Conservation (phyloP, 1,284 basidiomycete genomes). For the Neotropicomus parvogracilis region DNA sequence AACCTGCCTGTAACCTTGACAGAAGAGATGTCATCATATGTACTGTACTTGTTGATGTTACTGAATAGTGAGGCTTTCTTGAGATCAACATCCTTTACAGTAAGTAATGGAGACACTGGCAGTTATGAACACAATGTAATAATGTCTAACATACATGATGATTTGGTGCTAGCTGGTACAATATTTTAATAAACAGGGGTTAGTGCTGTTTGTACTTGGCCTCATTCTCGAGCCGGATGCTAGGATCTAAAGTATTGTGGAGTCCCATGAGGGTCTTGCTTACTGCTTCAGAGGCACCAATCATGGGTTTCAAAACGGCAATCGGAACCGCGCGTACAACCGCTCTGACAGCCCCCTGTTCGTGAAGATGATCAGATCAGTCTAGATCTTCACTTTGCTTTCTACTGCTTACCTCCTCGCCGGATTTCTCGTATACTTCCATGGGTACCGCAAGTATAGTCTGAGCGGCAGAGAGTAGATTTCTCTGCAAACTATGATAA, state of each 20-base stretch:
- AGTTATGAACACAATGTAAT: background rate
- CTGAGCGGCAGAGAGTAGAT: conserved; percentile 91
- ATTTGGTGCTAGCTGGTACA: conserved; percentile 21
- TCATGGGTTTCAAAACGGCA: conserved; percentile 94
- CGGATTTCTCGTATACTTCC: conserved; percentile 95
- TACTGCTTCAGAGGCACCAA: conserved; percentile 93
- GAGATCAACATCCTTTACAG: too few relatives aligned
- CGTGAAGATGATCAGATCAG: conserved; percentile 3
- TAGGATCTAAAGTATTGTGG: conserved; percentile 85
- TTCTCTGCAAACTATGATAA: conserved; percentile 79
- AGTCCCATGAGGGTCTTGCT: conserved; percentile 93
- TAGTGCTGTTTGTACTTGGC: conserved; percentile 85
- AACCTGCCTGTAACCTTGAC: background rate
- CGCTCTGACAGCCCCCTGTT: conserved; percentile 82
- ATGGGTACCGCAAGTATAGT: conserved; percentile 98
- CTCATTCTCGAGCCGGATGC: conserved; percentile 73
- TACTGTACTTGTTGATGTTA: background rate
- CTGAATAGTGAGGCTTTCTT: too few relatives aligned
- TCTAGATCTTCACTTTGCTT: background rate
- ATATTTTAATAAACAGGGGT: conserved; percentile 7
- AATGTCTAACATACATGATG: conserved; percentile 16
- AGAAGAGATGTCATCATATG: background rate
- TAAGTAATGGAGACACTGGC: too few relatives aligned
- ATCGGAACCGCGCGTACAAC: conserved; percentile 96
- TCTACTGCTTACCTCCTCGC: conserved; percentile 64